Evolutionary conservation across 176 grass and related monocot species (phyloP).

Genomic region (Urochloa ruziziensis): DNA sequence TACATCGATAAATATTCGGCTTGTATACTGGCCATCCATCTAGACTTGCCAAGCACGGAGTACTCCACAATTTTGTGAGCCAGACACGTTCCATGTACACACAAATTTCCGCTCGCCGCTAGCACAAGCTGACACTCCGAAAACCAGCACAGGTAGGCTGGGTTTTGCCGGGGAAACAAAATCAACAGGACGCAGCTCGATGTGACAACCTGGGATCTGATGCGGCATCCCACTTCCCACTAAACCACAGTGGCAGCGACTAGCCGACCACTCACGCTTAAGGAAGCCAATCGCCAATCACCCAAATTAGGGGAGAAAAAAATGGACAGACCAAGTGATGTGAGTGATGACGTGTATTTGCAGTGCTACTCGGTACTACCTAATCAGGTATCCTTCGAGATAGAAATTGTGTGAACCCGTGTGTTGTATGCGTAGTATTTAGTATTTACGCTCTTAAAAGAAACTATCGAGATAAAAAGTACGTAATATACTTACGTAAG

Average conservation of each 20-base stretch:
- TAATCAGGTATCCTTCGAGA: neutral
- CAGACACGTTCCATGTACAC: neutral
- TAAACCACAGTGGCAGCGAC: neutral
- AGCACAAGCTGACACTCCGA: neutral
- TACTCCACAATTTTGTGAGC: neutral
- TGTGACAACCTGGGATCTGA: neutral
- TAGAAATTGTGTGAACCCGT: too few species aligned
- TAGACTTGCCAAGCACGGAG: neutral
- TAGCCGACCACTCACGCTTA: too few species aligned
- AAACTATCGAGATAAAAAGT: too few species aligned
- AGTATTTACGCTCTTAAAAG: too few species aligned
- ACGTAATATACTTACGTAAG: too few species aligned
- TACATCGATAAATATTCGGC: neutral
- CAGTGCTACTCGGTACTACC: neutral
- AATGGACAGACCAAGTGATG: too few species aligned
- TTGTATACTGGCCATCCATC: neutral
- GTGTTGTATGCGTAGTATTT: too few species aligned
- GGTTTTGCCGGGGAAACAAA: neutral
- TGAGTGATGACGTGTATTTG: neutral
- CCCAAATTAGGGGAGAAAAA: too few species aligned
- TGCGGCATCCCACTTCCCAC: neutral
- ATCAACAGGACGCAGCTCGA: neutral
- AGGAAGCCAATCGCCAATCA: too few species aligned
- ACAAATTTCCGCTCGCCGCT: neutral
- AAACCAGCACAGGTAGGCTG: neutral